Evolutionary conservation across 345 rosid genomes (phyloP).

Genomic region (Trapa incisa): DNA sequence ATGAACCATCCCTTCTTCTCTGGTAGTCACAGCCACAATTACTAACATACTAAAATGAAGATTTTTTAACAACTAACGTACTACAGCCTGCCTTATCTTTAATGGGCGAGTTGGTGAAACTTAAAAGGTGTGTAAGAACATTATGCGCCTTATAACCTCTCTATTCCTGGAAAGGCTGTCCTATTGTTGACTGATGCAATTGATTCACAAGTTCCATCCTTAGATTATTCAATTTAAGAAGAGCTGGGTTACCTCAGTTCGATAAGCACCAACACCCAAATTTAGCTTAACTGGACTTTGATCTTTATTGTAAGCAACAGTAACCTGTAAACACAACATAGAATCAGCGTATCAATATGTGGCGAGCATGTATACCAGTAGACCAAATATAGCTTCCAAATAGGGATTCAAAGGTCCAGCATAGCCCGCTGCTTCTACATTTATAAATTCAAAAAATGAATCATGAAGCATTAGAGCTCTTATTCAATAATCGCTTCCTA

Average conservation of each 20-base stretch:
- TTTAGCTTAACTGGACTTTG: conserved; percentile 74
- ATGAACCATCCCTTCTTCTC: not conserved
- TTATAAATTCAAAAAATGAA: not conserved
- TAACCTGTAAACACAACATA: conserved; percentile 33
- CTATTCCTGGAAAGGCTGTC: too few species aligned
- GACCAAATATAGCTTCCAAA: not conserved
- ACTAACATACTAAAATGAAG: not conserved
- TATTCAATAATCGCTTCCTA: not conserved
- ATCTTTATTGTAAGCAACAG: conserved; percentile 90
- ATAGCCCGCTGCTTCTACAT: not conserved
- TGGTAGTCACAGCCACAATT: not conserved
- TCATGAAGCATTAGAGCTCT: not conserved
- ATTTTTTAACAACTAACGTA: not conserved
- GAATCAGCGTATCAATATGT: not conserved
- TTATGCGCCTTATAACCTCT: not conserved
- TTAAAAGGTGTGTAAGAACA: not conserved
- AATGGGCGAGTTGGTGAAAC: not conserved
- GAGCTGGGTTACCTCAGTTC: conserved; percentile 59
- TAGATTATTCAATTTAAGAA: not conserved
- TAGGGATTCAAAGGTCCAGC: not conserved
- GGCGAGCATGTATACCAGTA: not conserved
- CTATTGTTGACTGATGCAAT: not conserved
- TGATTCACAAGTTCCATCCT: not conserved
- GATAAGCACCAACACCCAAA: conserved; percentile 94
- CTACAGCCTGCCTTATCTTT: not conserved